These are phyloP conservation scores for Fragilaria radians DNA, from an alignment of 108 stramenopile species.

Conservation along the genomic window DNA sequence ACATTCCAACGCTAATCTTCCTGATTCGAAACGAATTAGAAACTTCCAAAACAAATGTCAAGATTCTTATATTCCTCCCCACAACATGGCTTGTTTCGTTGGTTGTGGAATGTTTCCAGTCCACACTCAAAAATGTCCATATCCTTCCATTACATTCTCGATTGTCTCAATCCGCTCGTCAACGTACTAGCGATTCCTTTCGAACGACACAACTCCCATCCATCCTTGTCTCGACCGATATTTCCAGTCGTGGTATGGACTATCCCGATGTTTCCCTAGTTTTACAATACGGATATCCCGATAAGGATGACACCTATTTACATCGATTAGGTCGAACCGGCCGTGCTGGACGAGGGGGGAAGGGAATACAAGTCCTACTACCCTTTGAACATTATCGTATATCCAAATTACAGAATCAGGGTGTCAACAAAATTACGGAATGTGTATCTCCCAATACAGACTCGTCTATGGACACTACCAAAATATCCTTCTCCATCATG, in stretches of 20 bases:
- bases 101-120: constrained; percentile 69
- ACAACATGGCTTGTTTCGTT: constrained; percentile 75
- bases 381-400: constrained; percentile 36
- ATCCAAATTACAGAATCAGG: constrained; percentile 11
- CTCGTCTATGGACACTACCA: constrained; percentile 18
- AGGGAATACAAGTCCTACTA: constrained; percentile 44
- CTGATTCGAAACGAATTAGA: constrained; percentile 30
- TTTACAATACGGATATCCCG: constrained; percentile 71
- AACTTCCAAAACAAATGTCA: constrained; percentile 56
- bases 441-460: background rate
- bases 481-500: constrained; percentile 19
- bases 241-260: constrained; percentile 90
- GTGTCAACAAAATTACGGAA: constrained; percentile 1
- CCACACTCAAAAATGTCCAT: constrained; percentile 22
- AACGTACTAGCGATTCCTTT: constrained; percentile 53
- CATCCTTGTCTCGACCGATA: constrained; percentile 83
- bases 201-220: constrained; percentile 23
- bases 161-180: constrained; percentile 75
- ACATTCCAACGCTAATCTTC: constrained; percentile 30
- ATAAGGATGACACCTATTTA: constrained; percentile 70
- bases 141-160: constrained; percentile 84
- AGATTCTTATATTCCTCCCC: constrained; percentile 86
- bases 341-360: constrained; percentile 68
- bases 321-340: constrained; percentile 93
- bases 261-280: constrained; percentile 61